Evolutionary conservation across 2,329 filamentous ascomycete species (phyloP).

Genomic region (Talaromyces atroroseus): DNA sequence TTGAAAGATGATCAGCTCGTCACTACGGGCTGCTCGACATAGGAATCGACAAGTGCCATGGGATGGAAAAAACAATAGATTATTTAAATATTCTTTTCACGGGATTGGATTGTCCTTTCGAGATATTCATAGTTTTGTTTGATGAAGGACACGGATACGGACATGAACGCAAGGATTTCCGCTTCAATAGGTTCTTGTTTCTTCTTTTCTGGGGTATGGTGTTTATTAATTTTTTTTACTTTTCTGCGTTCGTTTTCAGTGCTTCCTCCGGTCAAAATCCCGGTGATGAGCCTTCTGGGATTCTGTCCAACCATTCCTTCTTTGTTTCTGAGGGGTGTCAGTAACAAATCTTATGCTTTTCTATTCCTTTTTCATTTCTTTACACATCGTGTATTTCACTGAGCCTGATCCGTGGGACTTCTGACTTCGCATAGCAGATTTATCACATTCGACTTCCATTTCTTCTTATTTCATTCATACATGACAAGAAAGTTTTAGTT

Average conservation of each 20-base stretch:
- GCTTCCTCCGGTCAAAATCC: constrained; percentile 16
- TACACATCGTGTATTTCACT: neutral
- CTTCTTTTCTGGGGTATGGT: constrained; percentile 17
- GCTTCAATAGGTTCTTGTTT: constrained; percentile 15
- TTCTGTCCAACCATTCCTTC: neutral
- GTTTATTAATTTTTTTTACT: constrained; percentile 18
- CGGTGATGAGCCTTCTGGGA: constrained; percentile 25
- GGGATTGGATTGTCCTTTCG: neutral
- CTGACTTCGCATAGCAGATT: neutral
- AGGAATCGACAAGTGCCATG: too few species aligned
- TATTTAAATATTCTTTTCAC: neutral
- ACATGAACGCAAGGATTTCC: constrained; percentile 9
- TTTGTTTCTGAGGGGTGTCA: neutral
- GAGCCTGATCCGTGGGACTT: neutral
- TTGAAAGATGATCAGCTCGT: constrained; percentile 39
- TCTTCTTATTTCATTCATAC: neutral
- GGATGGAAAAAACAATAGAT: constrained; percentile 4
- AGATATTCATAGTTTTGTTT: constrained; percentile 1
- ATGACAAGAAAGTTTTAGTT: neutral
- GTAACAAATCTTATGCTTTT: neutral
- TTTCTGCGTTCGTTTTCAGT: constrained; percentile 14
- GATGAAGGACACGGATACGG: neutral
- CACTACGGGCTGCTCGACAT: neutral
- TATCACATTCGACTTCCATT: neutral
- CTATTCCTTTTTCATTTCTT: neutral